Percentiles rank a stretch among this genome's conserved stretches.
Conservation (phyloP, 768 basidiomycete genomes). For the Russula emetica region DNA sequence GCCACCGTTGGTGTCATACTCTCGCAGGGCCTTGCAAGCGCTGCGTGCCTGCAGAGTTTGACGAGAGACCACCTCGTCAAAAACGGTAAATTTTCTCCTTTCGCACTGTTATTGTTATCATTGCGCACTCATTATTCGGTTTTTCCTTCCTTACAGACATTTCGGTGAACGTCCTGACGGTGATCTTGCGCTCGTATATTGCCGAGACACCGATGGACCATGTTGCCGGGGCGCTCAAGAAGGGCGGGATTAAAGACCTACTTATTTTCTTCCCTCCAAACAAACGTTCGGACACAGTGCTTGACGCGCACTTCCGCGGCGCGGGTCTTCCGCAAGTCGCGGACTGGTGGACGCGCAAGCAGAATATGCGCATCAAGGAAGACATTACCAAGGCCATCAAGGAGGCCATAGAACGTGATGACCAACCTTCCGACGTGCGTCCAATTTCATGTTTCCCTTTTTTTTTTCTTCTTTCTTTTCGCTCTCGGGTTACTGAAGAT, state of each 20-base stretch:
- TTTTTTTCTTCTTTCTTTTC: background rate
- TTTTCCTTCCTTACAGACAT: conserved; percentile 50
- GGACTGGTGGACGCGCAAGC: conserved; percentile 94
- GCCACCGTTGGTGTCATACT: conserved; percentile 78
- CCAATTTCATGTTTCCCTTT: background rate
- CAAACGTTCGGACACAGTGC: conserved; percentile 64
- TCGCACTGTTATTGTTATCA: background rate
- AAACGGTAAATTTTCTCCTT: conserved; percentile 54
- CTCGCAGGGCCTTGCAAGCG: conserved; percentile 75
- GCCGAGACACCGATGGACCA: conserved; percentile 85
- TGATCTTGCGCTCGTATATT: conserved; percentile 79
- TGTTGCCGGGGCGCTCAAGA: conserved; percentile 73
- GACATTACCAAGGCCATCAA: conserved; percentile 63
- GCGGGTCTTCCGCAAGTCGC: conserved; percentile 73
- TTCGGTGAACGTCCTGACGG: conserved; percentile 68
- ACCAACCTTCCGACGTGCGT: conserved; percentile 63
- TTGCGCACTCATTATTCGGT: background rate
- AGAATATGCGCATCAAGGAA: conserved; percentile 78
- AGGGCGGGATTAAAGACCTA: conserved; percentile 81
- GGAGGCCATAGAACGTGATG: conserved; percentile 65
- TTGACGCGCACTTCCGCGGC: conserved; percentile 86
- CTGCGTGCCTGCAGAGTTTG: conserved; percentile 73
- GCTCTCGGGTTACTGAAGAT: background rate
- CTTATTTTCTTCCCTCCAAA: conserved; percentile 82
- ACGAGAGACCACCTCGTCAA: conserved; percentile 95